These are phyloP conservation scores for Exophiala alcalophila DNA, from an alignment of 2,329 filamentous ascomycete species.

Conservation along the genomic window DNA sequence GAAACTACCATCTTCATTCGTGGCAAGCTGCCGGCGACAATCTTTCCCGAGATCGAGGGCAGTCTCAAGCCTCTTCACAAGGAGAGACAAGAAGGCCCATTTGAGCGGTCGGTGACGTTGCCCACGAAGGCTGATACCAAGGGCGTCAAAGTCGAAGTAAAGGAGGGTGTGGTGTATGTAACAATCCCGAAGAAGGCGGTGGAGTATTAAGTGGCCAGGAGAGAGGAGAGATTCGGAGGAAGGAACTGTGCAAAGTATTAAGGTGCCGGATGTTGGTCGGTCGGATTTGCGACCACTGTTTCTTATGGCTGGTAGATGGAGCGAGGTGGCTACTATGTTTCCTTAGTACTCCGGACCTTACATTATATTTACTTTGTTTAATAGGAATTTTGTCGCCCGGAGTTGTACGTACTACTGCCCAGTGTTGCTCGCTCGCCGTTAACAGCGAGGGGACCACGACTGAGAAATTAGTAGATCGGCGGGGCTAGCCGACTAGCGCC, in stretches of 20 bases:
- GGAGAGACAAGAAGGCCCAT: conserved; percentile 14
- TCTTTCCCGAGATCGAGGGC: conserved; percentile 2
- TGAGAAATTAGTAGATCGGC: conserved; percentile 5
- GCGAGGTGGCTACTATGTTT: too few species aligned
- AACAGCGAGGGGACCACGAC: background rate
- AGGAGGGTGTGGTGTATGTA: conserved; percentile 11
- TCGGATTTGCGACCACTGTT: background rate
- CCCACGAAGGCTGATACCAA: conserved; percentile 8
- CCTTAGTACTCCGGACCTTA: too few species aligned
- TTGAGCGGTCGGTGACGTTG: conserved; percentile 17
- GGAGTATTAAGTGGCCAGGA: too few species aligned
- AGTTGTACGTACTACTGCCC: too few species aligned
- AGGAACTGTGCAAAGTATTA: background rate
- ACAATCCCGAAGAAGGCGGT: conserved; percentile 3
- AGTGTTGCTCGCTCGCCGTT: too few species aligned
- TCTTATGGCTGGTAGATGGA: too few species aligned
- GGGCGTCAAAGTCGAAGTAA: conserved; percentile 7
- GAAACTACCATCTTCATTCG: conserved; percentile 12
- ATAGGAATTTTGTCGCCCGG: too few species aligned
- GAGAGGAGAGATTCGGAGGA: background rate
- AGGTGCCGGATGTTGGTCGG: background rate
- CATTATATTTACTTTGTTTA: too few species aligned
- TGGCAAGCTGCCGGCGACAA: conserved; percentile 5
- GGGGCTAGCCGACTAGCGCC: too few species aligned
- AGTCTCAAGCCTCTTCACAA: conserved; percentile 15